Evolutionary conservation across 495 filamentous ascomycete genomes (phyloP).

Genomic region (Diplogelasinospora grovesii): DNA sequence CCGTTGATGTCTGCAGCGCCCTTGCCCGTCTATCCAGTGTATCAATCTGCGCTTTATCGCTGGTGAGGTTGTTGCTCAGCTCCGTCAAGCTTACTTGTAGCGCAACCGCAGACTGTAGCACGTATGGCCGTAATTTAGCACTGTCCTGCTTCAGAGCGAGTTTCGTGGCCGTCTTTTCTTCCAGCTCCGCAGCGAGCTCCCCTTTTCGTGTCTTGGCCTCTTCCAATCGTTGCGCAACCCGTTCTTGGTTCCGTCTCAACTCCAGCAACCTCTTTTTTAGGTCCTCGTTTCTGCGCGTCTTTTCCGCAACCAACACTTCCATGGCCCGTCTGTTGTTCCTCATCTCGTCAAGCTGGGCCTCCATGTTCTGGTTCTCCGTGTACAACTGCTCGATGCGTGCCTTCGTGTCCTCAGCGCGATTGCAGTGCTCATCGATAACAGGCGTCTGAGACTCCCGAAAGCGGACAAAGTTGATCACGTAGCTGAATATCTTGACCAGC

Average conservation of each 20-base stretch:
- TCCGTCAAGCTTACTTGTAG: slow-evolving; percentile 78
- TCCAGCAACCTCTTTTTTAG: slow-evolving; percentile 72
- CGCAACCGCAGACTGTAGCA: slow-evolving; percentile 74
- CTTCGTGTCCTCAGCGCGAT: slow-evolving; percentile 79
- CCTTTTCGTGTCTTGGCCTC: slow-evolving; percentile 65
- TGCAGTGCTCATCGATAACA: slow-evolving; percentile 86
- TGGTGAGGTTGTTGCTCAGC: slow-evolving; percentile 63
- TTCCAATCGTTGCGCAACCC: slow-evolving; percentile 70
- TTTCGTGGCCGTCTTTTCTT: slow-evolving; percentile 69
- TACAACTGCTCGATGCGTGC: slow-evolving; percentile 79
- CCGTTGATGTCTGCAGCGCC: slow-evolving; percentile 84
- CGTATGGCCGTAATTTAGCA: slow-evolving; percentile 84
- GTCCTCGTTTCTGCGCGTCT: slow-evolving; percentile 75
- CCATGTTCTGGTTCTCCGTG: slow-evolving; percentile 78
- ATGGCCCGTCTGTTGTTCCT: slow-evolving; percentile 65
- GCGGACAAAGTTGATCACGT: slow-evolving; percentile 95
- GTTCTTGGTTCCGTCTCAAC: slow-evolving; percentile 68
- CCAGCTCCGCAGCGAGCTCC: slow-evolving; percentile 61
- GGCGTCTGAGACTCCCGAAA: slow-evolving; percentile 86
- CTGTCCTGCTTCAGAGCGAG: slow-evolving; percentile 63
- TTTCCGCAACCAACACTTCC: slow-evolving; percentile 71
- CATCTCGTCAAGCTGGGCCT: slow-evolving; percentile 74
- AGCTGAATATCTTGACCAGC: slow-evolving; percentile 86
- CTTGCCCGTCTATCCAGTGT: slow-evolving; percentile 74
- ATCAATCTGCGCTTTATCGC: slow-evolving; percentile 79